Evolutionary conservation across 1,139 yeast species (phyloP), one percentile per base, ranked within the genome.

Genomic region (Arxiozyma slooffiae): DNA sequence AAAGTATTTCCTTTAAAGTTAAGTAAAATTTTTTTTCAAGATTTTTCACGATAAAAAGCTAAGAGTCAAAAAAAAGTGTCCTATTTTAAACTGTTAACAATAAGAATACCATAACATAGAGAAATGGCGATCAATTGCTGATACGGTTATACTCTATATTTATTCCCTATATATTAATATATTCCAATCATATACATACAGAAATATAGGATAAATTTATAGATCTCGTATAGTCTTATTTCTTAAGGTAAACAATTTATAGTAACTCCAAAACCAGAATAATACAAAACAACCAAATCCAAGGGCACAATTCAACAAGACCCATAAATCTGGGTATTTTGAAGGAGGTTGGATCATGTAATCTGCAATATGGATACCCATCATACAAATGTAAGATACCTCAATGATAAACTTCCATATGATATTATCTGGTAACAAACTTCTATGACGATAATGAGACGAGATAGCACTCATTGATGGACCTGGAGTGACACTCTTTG

Each of bases 271-370:
- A 34, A 88, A 57, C 82, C 92, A 90, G 61, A 86, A 86, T 48
- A 85, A 61, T 0, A 72, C 68, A 62, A 90, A 92, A 52, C 90
- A 86, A 0, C 78, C 84, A 65, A 88, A 88, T 0, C 94, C 82
- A 8, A 89, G 65, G 0, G 81, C 63, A 41, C 85, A 81, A 62
- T 92, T 92, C 17, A 80, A 76, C 37, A 90, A 75, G 0, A 86
- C 86, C 90, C 94, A 88, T 18, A 92, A 60, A 66, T 94, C 97
- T 3, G 97, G 97, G 57, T 80, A 82, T 43, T 67, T 64, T 1
- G 60, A 53, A 1, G 94, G 92, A 2, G 94, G 82, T 2, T 56
- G 62, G 7, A 75, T 56, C 26, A 67, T 59, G 46, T 67, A 64
- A 55, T 89, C 96, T 11, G 79, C 63, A 0, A 74, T 51, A 59